These are phyloP conservation scores for Aphanomyces invadans DNA, from an alignment of 352 stramenopile genomes.

Conservation along the genomic window DNA sequence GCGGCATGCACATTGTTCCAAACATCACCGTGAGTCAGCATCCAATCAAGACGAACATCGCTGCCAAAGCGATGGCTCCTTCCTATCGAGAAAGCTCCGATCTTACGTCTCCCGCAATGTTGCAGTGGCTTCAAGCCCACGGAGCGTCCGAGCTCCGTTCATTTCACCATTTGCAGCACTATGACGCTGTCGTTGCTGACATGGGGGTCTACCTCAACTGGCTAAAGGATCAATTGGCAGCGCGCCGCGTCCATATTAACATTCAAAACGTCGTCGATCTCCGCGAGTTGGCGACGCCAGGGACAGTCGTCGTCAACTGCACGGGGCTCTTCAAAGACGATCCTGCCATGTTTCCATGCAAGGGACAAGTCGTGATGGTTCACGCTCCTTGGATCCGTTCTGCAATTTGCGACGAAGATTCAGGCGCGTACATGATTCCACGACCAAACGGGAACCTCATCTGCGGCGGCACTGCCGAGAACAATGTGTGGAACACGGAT, in stretches of 20 bases:
- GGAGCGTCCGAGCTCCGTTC: conserved; percentile 3
- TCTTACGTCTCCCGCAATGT: not conserved
- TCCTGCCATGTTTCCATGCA: conserved; percentile 14
- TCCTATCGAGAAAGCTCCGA: conserved; percentile 10
- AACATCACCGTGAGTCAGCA: conserved; percentile 19
- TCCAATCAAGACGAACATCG: conserved; percentile 10
- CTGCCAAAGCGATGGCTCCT: conserved; percentile 1
- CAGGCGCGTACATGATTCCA: conserved; percentile 27
- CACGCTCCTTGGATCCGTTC: conserved; percentile 24
- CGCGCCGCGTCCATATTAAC: not conserved
- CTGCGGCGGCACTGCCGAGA: conserved; percentile 24
- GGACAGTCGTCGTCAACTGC: conserved; percentile 25
- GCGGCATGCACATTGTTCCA: conserved; percentile 22
- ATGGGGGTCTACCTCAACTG: conserved; percentile 22
- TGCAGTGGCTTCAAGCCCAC: not conserved
- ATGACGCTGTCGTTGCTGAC: conserved; percentile 20
- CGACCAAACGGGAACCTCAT: conserved; percentile 23
- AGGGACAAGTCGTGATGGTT: conserved; percentile 23
- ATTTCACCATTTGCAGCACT: conserved; percentile 13
- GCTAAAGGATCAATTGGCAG: conserved; percentile 14
- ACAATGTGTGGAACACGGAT: conserved; percentile 8
- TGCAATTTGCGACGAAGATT: conserved; percentile 19
- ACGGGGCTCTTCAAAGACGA: conserved; percentile 19
- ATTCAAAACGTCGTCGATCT: not conserved
- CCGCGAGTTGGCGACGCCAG: not conserved